phyloP scores from a whole-genome alignment of 169 alveolate species.

The Pseudocohnilembus persalinus region DNA sequence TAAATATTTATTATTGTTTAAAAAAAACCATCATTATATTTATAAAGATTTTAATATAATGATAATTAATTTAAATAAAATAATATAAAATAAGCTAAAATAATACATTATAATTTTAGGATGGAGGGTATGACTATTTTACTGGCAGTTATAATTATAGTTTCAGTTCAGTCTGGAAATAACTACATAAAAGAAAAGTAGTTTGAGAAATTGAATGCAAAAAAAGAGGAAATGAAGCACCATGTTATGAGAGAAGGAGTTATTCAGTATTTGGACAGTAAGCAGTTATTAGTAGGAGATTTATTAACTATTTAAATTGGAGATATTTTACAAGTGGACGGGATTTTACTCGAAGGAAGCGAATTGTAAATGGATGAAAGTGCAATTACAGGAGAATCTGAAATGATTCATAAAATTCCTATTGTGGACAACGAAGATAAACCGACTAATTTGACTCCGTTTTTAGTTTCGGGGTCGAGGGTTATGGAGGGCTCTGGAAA shows the following conservation, averaged over 20 bases:
- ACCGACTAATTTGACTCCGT: slow-evolving; percentile 31
- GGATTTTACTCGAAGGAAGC: slow-evolving; percentile 67
- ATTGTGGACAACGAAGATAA: slow-evolving; percentile 22
- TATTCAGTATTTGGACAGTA: background rate
- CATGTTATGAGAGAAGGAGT: slow-evolving; percentile 56
- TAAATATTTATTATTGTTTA: no score
- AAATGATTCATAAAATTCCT: slow-evolving; percentile 48
- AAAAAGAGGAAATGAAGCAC: slow-evolving; percentile 44
- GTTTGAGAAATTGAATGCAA: slow-evolving; percentile 53
- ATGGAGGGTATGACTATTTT: slow-evolving; percentile 67
- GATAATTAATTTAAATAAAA: no score
- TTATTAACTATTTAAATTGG: slow-evolving; percentile 70
- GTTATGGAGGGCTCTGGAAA: slow-evolving; percentile 47
- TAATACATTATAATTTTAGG: slow-evolving; percentile 16
- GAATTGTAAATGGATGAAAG: slow-evolving; percentile 76
- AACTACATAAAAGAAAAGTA: slow-evolving; percentile 64
- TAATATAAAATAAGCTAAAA: no score
- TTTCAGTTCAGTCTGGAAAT: slow-evolving; percentile 61
- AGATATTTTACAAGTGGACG: slow-evolving; percentile 78
- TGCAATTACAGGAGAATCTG: slow-evolving; percentile 80
- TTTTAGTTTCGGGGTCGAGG: slow-evolving; percentile 50
- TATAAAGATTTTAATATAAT: no score
- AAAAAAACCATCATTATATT: no score
- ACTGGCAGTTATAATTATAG: slow-evolving; percentile 59
- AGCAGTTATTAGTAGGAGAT: slow-evolving; percentile 77